These are phyloP conservation scores for Cyclotella kingstonii DNA, from an alignment of 108 stramenopile species.

Conservation along the genomic window DNA sequence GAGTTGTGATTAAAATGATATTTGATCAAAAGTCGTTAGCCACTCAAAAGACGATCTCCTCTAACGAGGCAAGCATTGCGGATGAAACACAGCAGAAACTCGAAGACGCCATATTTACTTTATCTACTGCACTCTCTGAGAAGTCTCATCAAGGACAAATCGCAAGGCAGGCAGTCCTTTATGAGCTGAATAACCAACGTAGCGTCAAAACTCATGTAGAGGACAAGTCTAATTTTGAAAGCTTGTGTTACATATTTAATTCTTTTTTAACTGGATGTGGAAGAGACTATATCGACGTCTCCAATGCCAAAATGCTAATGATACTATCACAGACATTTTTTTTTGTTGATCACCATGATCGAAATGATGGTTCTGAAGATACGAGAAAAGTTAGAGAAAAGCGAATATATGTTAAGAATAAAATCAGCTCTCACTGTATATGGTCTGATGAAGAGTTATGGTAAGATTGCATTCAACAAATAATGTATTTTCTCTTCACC, in stretches of 20 bases:
- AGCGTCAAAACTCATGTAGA: slow-evolving; percentile 44
- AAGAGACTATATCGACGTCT: slow-evolving; percentile 48
- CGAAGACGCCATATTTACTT: slow-evolving; percentile 30
- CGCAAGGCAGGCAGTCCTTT: slow-evolving; percentile 54
- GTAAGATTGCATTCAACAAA: slow-evolving; percentile 5
- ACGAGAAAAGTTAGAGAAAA: slow-evolving; percentile 25
- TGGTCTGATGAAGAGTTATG: slow-evolving; percentile 69
- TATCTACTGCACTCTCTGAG: slow-evolving; percentile 44
- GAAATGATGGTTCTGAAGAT: slow-evolving; percentile 17
- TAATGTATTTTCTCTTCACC: background rate
- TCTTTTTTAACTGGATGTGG: slow-evolving; percentile 66
- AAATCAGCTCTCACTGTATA: slow-evolving; percentile 50
- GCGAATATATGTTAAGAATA: slow-evolving; percentile 51
- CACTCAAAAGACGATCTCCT: background rate
- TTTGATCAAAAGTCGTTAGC: slow-evolving; percentile 4
- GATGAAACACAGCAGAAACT: slow-evolving; percentile 18
- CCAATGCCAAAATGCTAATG: slow-evolving; percentile 75
- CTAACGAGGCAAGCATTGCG: background rate
- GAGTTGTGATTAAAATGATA: slow-evolving; percentile 24
- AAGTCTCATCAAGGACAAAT: slow-evolving; percentile 29
- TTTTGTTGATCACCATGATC: slow-evolving; percentile 14
- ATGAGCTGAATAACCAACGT: slow-evolving; percentile 67
- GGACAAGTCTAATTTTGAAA: slow-evolving; percentile 48
- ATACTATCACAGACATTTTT: slow-evolving; percentile 72
- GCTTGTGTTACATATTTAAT: slow-evolving; percentile 55